Base-by-base conservation (phyloP, 305 asterid species). In the Fraxinus sp. region DNA sequence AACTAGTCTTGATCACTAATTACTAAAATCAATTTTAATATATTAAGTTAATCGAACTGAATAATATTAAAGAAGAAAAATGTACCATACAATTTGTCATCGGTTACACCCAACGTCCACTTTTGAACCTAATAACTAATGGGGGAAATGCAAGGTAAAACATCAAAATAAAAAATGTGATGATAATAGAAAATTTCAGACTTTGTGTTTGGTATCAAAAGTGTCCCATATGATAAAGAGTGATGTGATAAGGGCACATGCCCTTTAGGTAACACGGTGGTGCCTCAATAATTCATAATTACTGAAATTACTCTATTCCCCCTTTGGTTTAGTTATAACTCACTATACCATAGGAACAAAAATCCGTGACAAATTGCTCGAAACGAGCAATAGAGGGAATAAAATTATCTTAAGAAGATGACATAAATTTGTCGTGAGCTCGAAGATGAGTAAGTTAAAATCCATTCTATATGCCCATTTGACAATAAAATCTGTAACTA, bases 171-270 rank as follows among this genome's bases (percentile, higher is more conserved):
- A 41, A 32, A 84, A 79, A 74, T 59, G 11, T 64, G 83, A 78
- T 72, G 68, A 82, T 24, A 33, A 83, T 75, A 37, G 85, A 28
- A 62, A 78, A 84, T 83, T 80, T 81, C 46, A 78, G 86, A 83
- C 86, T 81, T 76, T 13, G 5, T 80, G 39, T 83, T 88, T 86
- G 89, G 89, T 86, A 84, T 79, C 82, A 74, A 86, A 74, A 86
- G 86, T 86, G 87, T 77, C 72, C 90, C 92, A 88, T 81, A 93
- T 86, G 92, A 84, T 79, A 55, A 71, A 79, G 79, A 62, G 76
- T 66, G 78, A 68, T 66, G 71, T 70, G 87, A 78, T 70, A 80
- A 83, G 79, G 80, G 82, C 91, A 88, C 89, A 88, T 85, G 85
- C 85, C 84, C 82, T 79, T 5, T 32, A 32, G 46, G 20, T 75